These are phyloP conservation scores for Dendrostoma leiphaemia DNA, from an alignment of 2,329 filamentous ascomycete genomes.

Conservation along the genomic window DNA sequence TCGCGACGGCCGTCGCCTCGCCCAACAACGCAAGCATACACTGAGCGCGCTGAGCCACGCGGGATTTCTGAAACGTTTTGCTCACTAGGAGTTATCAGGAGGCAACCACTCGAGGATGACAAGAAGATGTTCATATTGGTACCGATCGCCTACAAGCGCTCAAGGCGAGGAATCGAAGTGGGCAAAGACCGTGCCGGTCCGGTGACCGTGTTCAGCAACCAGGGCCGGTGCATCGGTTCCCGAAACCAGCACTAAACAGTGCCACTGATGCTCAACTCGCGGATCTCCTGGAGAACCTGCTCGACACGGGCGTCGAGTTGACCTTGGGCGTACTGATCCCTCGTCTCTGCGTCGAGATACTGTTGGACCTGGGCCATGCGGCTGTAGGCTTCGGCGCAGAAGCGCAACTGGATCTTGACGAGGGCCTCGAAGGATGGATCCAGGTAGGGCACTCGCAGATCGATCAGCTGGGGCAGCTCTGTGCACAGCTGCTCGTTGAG, in stretches of 20 bases:
- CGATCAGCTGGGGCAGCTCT: slow-evolving; percentile 93
- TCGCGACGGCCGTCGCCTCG: too few species aligned
- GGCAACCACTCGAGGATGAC: not conserved
- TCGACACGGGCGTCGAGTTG: slow-evolving; percentile 90
- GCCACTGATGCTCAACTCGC: slow-evolving; percentile 88
- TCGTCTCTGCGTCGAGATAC: slow-evolving; percentile 91
- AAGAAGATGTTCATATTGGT: not conserved
- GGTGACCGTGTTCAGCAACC: too few species aligned
- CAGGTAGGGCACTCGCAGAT: slow-evolving; percentile 92
- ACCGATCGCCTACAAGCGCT: not conserved
- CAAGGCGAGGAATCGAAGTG: not conserved
- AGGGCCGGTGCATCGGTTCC: not conserved
- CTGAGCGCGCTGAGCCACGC: not conserved
- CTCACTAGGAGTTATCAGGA: not conserved
- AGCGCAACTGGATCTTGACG: slow-evolving; percentile 96
- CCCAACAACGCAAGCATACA: not conserved
- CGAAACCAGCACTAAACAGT: slow-evolving; percentile 50
- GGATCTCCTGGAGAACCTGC: slow-evolving; percentile 93
- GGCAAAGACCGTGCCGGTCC: too few species aligned
- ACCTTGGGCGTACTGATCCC: slow-evolving; percentile 93
- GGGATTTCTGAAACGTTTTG: not conserved
- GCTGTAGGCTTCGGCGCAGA: slow-evolving; percentile 96
- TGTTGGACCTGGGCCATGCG: slow-evolving; percentile 99
- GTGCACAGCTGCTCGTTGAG: slow-evolving; percentile 93
- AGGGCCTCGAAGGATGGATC: slow-evolving; percentile 97